These are phyloP conservation scores for Pleurotus citrinopileatus DNA, from an alignment of 768 basidiomycete genomes.

Conservation along the genomic window DNA sequence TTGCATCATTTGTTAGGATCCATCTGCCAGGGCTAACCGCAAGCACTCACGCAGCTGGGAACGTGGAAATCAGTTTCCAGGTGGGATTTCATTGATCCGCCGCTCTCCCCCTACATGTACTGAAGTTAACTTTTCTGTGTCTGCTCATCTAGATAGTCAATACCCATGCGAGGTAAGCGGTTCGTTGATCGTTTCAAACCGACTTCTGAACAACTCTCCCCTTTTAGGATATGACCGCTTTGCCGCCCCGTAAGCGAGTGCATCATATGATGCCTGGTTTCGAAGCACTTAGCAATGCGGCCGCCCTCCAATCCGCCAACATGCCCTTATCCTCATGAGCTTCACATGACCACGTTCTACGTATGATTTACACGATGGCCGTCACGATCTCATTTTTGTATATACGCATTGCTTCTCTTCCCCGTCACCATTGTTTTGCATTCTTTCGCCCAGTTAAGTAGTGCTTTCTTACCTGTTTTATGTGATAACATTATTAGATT, in stretches of 20 bases:
- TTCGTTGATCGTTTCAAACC: slow-evolving; percentile 13
- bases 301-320: slow-evolving; percentile 52
- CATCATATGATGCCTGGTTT: slow-evolving; percentile 65
- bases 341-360: slow-evolving; percentile 11
- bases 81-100: slow-evolving; percentile 7
- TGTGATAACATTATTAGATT: slow-evolving; percentile 9
- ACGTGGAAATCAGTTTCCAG: slow-evolving; percentile 33
- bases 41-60: slow-evolving; percentile 69
- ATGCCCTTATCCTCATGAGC: slow-evolving; percentile 53
- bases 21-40: slow-evolving; percentile 37
- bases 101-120: slow-evolving; percentile 3
- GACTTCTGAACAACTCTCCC: slow-evolving; percentile 18
- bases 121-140: slow-evolving; percentile 4
- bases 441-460: neutral
- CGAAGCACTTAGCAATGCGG: slow-evolving; percentile 49
- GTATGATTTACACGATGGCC: slow-evolving; percentile 14
- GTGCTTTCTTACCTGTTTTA: neutral
- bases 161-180: slow-evolving; percentile 46
- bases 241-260: slow-evolving; percentile 61
- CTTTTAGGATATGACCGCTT: slow-evolving; percentile 46
- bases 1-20: slow-evolving; percentile 29
- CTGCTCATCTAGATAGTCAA: slow-evolving; percentile 29
- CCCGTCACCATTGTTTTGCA: neutral
- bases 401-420: neutral
- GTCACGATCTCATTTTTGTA: slow-evolving; percentile 19